These are phyloP conservation scores for Pestalotiopsis sp. DNA, from an alignment of 2,329 filamentous ascomycete genomes.

Conservation along the genomic window DNA sequence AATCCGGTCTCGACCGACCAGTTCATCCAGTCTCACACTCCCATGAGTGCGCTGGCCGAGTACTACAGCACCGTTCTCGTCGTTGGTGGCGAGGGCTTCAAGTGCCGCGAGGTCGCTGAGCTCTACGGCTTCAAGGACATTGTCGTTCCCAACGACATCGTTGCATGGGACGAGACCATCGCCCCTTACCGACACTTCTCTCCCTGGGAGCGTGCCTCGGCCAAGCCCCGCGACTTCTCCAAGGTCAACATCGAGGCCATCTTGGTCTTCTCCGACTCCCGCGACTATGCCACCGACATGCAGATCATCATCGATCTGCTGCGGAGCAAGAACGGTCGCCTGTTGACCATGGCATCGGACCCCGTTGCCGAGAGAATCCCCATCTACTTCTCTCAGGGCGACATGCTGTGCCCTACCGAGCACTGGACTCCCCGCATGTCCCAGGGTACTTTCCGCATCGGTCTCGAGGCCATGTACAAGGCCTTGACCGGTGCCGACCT, in stretches of 20 bases:
- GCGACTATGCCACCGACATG: constrained; percentile 75
- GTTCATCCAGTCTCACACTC: constrained; percentile 78
- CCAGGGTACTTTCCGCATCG: constrained; percentile 75
- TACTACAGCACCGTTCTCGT: constrained; percentile 79
- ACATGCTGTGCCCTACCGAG: constrained; percentile 60
- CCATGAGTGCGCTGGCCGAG: constrained; percentile 74
- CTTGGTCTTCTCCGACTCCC: constrained; percentile 73
- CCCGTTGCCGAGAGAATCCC: constrained; percentile 68
- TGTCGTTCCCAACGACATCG: constrained; percentile 73
- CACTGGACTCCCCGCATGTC: constrained; percentile 70
- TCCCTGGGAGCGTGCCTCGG: constrained; percentile 66
- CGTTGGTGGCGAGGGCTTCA: constrained; percentile 74
- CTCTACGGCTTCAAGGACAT: constrained; percentile 75
- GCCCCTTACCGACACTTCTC: constrained; percentile 71
- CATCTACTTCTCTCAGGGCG: constrained; percentile 63
- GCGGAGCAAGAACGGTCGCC: constrained; percentile 66
- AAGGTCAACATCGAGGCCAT: constrained; percentile 74
- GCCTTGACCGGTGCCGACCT: constrained; percentile 69
- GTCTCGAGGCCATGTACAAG: constrained; percentile 74
- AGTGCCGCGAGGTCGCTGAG: constrained; percentile 73
- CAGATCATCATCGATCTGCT: constrained; percentile 77
- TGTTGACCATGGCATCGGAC: constrained; percentile 67
- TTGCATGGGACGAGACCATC: constrained; percentile 69
- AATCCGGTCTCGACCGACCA: constrained; percentile 69
- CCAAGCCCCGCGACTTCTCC: constrained; percentile 70